phyloP scores from a whole-genome alignment of 2,329 filamentous ascomycete species.

The Myriosclerotinia scirpicola region DNA sequence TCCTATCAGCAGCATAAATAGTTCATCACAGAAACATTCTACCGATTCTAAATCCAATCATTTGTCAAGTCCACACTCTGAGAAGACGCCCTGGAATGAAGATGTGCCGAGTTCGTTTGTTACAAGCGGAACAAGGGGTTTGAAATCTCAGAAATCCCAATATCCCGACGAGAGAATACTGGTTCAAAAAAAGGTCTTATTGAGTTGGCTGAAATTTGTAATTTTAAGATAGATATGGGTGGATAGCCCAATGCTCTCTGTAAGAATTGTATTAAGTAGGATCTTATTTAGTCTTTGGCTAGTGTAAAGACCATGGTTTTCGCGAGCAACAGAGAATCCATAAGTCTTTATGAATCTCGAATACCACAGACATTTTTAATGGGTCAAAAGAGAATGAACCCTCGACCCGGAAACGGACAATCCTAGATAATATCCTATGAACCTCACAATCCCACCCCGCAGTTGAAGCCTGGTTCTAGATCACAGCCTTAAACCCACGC shows the following conservation, averaged over 20 bases:
- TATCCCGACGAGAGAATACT: no score
- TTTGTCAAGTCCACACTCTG: not conserved
- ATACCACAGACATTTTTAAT: no score
- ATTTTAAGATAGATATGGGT: not conserved
- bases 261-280: not conserved
- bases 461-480: not conserved
- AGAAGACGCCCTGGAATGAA: conserved; percentile 13
- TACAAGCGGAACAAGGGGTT: not conserved
- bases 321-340: no score
- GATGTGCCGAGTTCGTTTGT: not conserved
- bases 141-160: conserved; percentile 14
- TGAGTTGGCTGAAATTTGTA: not conserved
- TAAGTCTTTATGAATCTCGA: no score
- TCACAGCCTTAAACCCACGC: not conserved
- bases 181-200: no score
- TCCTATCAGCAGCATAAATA: conserved; percentile 10
- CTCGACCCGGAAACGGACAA: no score
- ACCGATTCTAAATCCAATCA: conserved; percentile 6
- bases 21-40: not conserved
- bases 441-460: not conserved
- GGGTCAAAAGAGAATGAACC: no score
- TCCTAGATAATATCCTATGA: not conserved
- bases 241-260: not conserved
- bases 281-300: not conserved
- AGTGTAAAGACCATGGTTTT: no score